These are phyloP conservation scores for Litsea cubeba DNA, from an alignment of 164 flowering plant genomes.

Conservation along the genomic window DNA sequence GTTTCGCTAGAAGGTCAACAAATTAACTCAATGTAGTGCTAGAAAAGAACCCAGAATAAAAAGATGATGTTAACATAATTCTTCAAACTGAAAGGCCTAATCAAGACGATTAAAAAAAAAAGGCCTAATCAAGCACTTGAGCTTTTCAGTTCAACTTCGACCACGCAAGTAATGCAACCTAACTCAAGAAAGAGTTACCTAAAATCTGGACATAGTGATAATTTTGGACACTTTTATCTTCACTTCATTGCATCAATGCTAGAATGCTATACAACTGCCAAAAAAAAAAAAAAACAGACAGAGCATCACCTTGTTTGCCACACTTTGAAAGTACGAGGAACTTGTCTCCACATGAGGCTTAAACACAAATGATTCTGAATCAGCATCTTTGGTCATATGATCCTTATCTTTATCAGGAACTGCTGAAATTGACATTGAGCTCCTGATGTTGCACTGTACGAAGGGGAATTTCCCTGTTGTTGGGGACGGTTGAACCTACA, in stretches of 20 bases:
- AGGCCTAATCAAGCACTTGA: no score
- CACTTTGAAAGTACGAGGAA: constrained; percentile 27
- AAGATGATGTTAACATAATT: no score
- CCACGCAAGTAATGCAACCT: no score
- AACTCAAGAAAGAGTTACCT: no score
- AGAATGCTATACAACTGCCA: background rate
- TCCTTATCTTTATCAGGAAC: constrained; percentile 38
- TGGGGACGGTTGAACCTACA: constrained; percentile 86
- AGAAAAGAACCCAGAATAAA: no score
- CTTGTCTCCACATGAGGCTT: constrained; percentile 49
- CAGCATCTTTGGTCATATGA: constrained; percentile 32
- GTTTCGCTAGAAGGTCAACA: no score
- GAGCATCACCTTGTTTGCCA: constrained; percentile 34
- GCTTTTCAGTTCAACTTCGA: no score
- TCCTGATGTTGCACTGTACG: constrained; percentile 23
- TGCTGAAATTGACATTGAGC: constrained; percentile 24
- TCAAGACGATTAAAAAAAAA: no score
- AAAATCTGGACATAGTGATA: background rate
- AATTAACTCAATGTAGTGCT: no score
- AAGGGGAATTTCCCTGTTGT: constrained; percentile 73
- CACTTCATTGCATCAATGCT: background rate
- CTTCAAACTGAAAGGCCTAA: no score
- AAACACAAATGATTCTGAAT: constrained; percentile 55
- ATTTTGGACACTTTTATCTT: background rate
- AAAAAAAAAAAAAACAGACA: background rate